Evolutionary conservation across 1,139 yeast genomes (phyloP), one percentile per base, ranked within the genome.

Genomic region (Lipomyces yarrowii): DNA sequence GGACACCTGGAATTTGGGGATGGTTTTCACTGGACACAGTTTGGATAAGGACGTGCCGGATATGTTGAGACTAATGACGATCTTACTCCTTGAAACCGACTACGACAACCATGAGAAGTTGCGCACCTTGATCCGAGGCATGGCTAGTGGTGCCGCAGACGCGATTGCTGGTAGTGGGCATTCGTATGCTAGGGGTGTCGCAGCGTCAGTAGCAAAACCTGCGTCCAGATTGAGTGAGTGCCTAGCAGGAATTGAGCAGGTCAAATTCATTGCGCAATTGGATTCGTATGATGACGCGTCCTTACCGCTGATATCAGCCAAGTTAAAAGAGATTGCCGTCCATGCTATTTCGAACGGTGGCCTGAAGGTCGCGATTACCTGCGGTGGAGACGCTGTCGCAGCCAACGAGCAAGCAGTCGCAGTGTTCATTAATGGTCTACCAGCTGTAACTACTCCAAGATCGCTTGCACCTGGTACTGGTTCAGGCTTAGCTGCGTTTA

Each of bases 101-200:
- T 88, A 91, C 72, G 81, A 80, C 26, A 89, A 90, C 60, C 80
- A 87, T 64, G 89, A 88, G 62, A 94, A 93, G 74, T 81, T 94
- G 67, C 82, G 86, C 69, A 87, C 91, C 1, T 80, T 94, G 70
- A 86, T 96, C 57, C 90, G 89, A 72, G 85, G 88, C 62, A 78
- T 88, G 75, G 71, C 72, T 1, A 61, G 71, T 37, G 74, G 72
- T 33, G 89, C 91, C 0, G 89, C 93, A 56, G 93, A 91, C 73
- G 91, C 90, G 73, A 81, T 92, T 62, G 94, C 97, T 6, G 96
- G 93, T 69, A 82, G 89, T 61, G 99, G 99, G 0, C 98, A 94
- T 75, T 82, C 89, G 1, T 93, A 84, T 77, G 97, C 98, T 1
- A 84, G 87, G 71, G 82, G 87, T 4, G 86, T 81, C 71, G 88